These are phyloP conservation scores for Candida xyloterini DNA, from an alignment of 805 yeast species.

Conservation along the genomic window DNA sequence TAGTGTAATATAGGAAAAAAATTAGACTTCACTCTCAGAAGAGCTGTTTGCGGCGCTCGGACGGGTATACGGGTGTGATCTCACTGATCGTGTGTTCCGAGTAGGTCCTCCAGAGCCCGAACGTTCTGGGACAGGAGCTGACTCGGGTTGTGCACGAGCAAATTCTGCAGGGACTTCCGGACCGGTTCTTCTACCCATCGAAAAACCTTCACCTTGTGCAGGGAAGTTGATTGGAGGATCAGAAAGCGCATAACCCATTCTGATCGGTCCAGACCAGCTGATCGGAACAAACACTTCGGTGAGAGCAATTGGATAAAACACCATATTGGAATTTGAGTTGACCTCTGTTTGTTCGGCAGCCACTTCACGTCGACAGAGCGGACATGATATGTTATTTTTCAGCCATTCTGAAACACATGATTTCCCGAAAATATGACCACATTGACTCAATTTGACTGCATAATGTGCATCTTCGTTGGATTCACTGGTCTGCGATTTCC, in stretches of 20 bases:
- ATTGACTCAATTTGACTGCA: constrained; percentile 66
- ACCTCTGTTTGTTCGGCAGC: constrained; percentile 23
- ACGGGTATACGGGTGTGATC: constrained; percentile 20
- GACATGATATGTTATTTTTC: constrained; percentile 66
- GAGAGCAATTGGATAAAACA: constrained; percentile 29
- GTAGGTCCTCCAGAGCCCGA: constrained; percentile 19
- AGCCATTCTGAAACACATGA: constrained; percentile 82
- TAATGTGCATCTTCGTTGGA: constrained; percentile 41
- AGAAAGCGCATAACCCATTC: constrained; percentile 17
- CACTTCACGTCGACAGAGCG: constrained; percentile 69
- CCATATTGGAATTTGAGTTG: constrained; percentile 7
- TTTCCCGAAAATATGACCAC: constrained; percentile 80
- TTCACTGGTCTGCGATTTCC: constrained; percentile 2
- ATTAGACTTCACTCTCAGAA: constrained; percentile 3
- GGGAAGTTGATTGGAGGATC: constrained; percentile 32
- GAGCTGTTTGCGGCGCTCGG: constrained; percentile 10
- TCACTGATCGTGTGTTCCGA: constrained; percentile 10
- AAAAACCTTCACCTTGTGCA: constrained; percentile 25
- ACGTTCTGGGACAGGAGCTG: constrained; percentile 8
- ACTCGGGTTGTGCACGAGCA: constrained; percentile 1
- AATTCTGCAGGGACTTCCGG: constrained; percentile 11
- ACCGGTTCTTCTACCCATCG: constrained; percentile 29
- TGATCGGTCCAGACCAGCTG: constrained; percentile 28
- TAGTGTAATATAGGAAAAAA: constrained; percentile 3
- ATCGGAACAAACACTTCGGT: constrained; percentile 31